Evolutionary conservation across 345 rosid genomes (phyloP).

Genomic region (Ceriops decandra): DNA sequence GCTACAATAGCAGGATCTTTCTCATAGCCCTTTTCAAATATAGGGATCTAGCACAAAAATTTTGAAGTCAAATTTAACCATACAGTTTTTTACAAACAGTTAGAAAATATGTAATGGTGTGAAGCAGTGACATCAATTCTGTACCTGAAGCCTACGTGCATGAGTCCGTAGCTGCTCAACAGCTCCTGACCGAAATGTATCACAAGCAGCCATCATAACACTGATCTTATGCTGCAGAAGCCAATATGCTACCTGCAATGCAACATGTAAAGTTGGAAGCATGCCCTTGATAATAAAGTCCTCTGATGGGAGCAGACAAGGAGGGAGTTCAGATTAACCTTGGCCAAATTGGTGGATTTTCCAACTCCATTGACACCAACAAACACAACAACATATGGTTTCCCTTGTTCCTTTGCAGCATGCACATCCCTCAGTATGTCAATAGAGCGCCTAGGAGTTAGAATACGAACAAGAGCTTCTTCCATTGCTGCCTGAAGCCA

Average conservation of each 20-base stretch:
- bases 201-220: slow-evolving; percentile 99
- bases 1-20: slow-evolving; percentile 98
- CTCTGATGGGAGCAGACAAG: not conserved
- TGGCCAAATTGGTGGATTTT: slow-evolving; percentile 93
- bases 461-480: slow-evolving; percentile 89
- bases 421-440: slow-evolving; percentile 94
- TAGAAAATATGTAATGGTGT: not conserved
- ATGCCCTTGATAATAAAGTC: slow-evolving; percentile 4
- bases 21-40: slow-evolving; percentile 96
- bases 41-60: slow-evolving; percentile 58
- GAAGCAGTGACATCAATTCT: not conserved
- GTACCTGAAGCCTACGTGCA: slow-evolving; percentile 96
- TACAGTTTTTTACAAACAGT: not conserved
- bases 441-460: slow-evolving; percentile 96
- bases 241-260: slow-evolving; percentile 88
- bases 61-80: not conserved
- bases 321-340: slow-evolving; percentile 37
- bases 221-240: slow-evolving; percentile 85
- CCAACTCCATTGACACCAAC: slow-evolving; percentile 99
- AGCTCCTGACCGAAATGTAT: slow-evolving; percentile 98
- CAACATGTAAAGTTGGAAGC: slow-evolving; percentile 7
- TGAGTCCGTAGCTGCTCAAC: slow-evolving; percentile 96
- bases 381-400: slow-evolving; percentile 92
- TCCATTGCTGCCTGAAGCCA: slow-evolving; percentile 85
- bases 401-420: slow-evolving; percentile 86